Percentiles rank a stretch among this genome's conserved stretches.
Conservation (phyloP, 179 eudicot species). For the Patellifolia procumbens region DNA sequence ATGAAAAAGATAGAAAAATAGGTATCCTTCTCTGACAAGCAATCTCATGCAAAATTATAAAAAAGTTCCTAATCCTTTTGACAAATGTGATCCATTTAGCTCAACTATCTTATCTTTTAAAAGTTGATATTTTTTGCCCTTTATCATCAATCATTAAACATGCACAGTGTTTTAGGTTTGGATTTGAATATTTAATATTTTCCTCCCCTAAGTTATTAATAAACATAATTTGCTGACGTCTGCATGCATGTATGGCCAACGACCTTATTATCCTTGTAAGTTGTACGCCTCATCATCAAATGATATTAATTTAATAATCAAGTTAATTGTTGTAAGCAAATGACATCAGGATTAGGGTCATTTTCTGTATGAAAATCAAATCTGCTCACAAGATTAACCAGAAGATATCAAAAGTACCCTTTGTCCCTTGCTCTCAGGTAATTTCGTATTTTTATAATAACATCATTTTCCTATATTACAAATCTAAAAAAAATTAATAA, state of each 20-base stretch:
- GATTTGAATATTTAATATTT: background rate
- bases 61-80: constrained; percentile 32
- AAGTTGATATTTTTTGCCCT: background rate
- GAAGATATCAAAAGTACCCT: no score
- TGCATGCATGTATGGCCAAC: no score
- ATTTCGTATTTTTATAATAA: no score
- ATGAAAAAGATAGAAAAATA: background rate
- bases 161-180: constrained; percentile 6
- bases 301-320: background rate
- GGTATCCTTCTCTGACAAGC: constrained; percentile 33
- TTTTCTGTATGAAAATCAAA: constrained; percentile 7
- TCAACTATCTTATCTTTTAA: constrained; percentile 21
- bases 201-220: background rate
- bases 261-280: no score
- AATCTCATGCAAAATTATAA: constrained; percentile 20
- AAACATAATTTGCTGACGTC: constrained; percentile 17
- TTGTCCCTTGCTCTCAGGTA: no score
- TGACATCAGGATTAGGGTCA: constrained; percentile 27
- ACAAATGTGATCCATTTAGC: constrained; percentile 31
- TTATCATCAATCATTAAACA: constrained; percentile 29
- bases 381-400: no score
- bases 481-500: no score
- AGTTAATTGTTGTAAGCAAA: constrained; percentile 28
- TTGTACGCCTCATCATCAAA: constrained; percentile 12
- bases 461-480: no score